Percentiles rank a stretch among this genome's conserved stretches.
Evolutionary conservation across 1,284 basidiomycete genomes (phyloP).

Genomic region (Apiotrichum sp.): DNA sequence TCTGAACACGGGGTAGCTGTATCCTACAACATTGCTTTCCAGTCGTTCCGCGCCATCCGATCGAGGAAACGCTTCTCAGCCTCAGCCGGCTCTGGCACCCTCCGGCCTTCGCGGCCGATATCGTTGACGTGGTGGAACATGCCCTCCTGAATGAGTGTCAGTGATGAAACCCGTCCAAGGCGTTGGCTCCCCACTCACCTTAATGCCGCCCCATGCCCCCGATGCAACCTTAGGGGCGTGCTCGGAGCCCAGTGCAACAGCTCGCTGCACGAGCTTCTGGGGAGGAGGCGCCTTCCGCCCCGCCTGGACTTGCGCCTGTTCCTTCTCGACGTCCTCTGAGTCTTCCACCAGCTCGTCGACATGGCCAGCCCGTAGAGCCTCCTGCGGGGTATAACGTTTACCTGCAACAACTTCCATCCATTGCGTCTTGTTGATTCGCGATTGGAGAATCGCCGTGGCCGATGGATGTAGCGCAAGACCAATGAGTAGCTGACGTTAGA

Average conservation of each 20-base stretch:
- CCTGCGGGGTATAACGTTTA: slow-evolving; percentile 68
- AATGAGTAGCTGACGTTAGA: slow-evolving; percentile 54
- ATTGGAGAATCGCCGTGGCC: slow-evolving; percentile 54
- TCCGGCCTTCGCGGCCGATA: background rate
- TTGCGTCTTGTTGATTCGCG: slow-evolving; percentile 28
- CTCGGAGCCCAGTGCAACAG: slow-evolving; percentile 45
- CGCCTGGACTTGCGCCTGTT: background rate
- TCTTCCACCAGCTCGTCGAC: slow-evolving; percentile 62
- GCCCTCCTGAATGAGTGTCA: background rate
- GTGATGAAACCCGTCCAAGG: background rate
- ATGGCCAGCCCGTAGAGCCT: slow-evolving; percentile 62
- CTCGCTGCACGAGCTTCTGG: slow-evolving; percentile 54
- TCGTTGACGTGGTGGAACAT: background rate
- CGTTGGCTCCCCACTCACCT: slow-evolving; percentile 39
- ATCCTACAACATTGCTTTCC: too few relatives aligned
- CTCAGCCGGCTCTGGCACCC: background rate
- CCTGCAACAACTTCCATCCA: slow-evolving; percentile 70
- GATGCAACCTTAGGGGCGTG: slow-evolving; percentile 45
- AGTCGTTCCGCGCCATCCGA: background rate
- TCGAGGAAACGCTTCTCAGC: background rate
- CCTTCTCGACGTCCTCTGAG: slow-evolving; percentile 37
- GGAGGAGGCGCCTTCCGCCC: background rate
- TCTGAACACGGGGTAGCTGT: too few relatives aligned
- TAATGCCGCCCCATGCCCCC: slow-evolving; percentile 53
- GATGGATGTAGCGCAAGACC: slow-evolving; percentile 51